Evolutionary conservation across 495 filamentous ascomycete species (phyloP).

Genomic region (Aspergillus campestris): DNA sequence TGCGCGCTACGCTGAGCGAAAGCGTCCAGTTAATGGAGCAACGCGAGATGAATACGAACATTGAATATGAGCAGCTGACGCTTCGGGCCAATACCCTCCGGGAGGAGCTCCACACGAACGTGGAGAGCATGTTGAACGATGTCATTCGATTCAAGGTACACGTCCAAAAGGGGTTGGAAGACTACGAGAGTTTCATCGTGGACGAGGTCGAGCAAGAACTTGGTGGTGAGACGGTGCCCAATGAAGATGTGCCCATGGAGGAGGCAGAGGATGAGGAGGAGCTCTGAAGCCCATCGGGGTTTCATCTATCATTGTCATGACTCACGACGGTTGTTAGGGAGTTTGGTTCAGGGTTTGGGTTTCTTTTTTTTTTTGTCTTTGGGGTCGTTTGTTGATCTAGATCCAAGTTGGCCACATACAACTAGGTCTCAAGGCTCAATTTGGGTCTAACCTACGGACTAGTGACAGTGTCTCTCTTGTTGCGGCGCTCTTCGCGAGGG

Average conservation of each 20-base stretch:
- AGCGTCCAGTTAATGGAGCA: constrained; percentile 89
- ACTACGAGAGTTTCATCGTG: constrained; percentile 85
- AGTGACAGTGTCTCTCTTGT: too few relatives aligned
- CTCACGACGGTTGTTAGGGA: constrained; percentile 3
- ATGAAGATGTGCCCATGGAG: constrained; percentile 3
- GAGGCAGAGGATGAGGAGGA: constrained; percentile 22
- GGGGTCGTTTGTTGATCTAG: too few relatives aligned
- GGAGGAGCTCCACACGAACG: constrained; percentile 91
- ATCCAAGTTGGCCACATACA: too few relatives aligned
- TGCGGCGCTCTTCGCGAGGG: too few relatives aligned
- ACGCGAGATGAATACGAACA: constrained; percentile 90
- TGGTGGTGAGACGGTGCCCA: constrained; percentile 30
- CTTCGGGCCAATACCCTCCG: constrained; percentile 74
- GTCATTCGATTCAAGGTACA: constrained; percentile 98
- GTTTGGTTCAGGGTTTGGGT: not conserved
- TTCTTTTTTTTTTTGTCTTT: constrained; percentile 1
- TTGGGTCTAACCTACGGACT: too few relatives aligned
- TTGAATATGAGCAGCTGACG: constrained; percentile 92
- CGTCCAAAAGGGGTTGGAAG: constrained; percentile 81
- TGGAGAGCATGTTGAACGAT: constrained; percentile 92
- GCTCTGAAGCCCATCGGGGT: constrained; percentile 12
- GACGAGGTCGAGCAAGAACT: constrained; percentile 85
- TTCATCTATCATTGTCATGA: constrained; percentile 5
- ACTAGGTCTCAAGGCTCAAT: too few relatives aligned
- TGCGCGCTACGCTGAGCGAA: constrained; percentile 77